Evolutionary conservation across 192 early-diverging fungal species (phyloP), one percentile per base, ranked within the genome.

Genomic region (Entomortierella lignicola): DNA sequence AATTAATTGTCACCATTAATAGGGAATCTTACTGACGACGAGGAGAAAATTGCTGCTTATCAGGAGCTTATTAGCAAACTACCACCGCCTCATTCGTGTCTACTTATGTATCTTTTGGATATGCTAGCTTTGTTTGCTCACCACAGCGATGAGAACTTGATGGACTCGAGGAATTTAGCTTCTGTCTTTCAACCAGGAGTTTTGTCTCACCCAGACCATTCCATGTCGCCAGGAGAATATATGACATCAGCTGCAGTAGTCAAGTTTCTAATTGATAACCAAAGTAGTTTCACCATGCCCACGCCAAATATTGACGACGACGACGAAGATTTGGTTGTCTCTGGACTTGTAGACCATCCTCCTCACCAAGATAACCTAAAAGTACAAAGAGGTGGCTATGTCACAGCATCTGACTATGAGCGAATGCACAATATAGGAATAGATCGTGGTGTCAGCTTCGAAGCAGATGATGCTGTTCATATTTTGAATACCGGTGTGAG

Each of bases 171-270:
- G 12, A 94, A 94, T 63, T 72, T 94, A 58, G 93, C 93, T 7
- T 89, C 92, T 4, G 90, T 94, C 20, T 86, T 94, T 69, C 89
- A 90, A 60, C 92, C 92, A 2, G 91, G 92, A n/a, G 72, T 94
- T 43, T 73, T 94, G 15, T 89, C 89, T 7, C 93, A 94, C 48
- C 92, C 92, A 13, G 83, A 84, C 34, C 91, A 94, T 55, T 84
- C 89, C 50, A 85, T 90, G 64, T 83, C 87, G 4, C 92, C 91
- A 44, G 88, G 90, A 23, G 89, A 94, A 60, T 94, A 94, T 74
- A 89, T 88, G 50, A 87, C 88, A n/a, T 90, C 92, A 12, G 90
- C 92, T 60, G 81, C 87, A 25, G 92, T 94, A 25, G 70, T 94
- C 5, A 92, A 91, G 66, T 94, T 94, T 59, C 75, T 94, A 6